Base-by-base conservation (phyloP, 179 eudicot species). In the Dionaea muscipula region DNA sequence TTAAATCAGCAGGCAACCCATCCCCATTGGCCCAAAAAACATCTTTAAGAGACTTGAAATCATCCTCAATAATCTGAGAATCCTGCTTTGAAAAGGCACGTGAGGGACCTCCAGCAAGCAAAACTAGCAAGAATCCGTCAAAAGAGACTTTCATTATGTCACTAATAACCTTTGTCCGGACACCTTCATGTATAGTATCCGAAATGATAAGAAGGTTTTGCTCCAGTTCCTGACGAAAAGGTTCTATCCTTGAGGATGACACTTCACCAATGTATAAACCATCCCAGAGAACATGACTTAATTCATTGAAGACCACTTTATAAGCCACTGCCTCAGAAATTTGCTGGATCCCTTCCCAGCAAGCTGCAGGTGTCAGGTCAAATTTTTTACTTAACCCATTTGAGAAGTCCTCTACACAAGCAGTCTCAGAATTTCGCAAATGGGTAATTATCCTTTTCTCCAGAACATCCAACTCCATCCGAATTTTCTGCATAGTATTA, bases 51-150 rank as follows among this genome's bases (percentile, higher is more conserved):
- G 84, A 64, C 67, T 80, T 79, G 43, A 82, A 91, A 63, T 91
- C 98, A 17, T 84, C 91, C 74, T 87, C 95, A 20, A 91, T 77
- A 26, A 87, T 70, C 59, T 78, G 78, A 11, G 79, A 80, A 59
- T 91, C 95, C 58, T 75, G 84, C 22, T 57, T 55, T 15, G 94
- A 54, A 68, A 87, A 84, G 46, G 81, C 72, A 13, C 98, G 81
- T 13, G 81, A 76, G 7, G 98, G 98, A 3, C 98, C 95, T 24
- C 98, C 95, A 18, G 95, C 98, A 49, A 86, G 86, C 68, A 91
- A 65, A 57, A 91, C 98, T 62, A 91, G 60, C 72, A 87, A 67
- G 69, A 91, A 91, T 31, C 98, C 98, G 56, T 91, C 94, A 44
- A 73, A 77, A n/a, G 95, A 80, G 44, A 91, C 98, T 70, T 68